Evolutionary conservation across 257 asterid species (phyloP), one percentile per base, ranked within the genome.

Genomic region (Misopates orontium): DNA sequence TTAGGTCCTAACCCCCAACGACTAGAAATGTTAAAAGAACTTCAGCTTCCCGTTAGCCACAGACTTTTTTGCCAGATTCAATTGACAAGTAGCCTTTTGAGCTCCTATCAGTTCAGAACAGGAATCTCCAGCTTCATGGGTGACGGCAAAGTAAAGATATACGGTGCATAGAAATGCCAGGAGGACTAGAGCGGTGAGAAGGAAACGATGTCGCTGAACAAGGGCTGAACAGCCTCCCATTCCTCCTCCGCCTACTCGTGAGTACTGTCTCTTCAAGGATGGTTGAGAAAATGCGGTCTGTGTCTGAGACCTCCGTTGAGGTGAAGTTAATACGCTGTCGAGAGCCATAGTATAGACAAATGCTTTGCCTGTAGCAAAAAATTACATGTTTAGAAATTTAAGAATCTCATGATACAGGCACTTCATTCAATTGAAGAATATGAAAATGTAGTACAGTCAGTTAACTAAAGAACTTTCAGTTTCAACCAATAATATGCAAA

Each of bases 141-240:
- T 88, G 70, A 85, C 83, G 0, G 95, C 95, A 71, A 88, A 88
- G 85, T 88, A 88, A 21, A 88, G 95, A 84, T 88, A 88, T 51
- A 85, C 40, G 9, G 84, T 80, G 86, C 91, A 88, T 10, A 88
- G 76, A 55, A 83, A 75, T 0, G 85, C 71, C 23, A 88, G 84
- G 67, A 88, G 85, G 68, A 51, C 75, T 49, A 83, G 84, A 1
- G 89, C 87, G 0, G 79, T 82, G 9, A 88, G 84, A 39, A 88
- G 96, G 68, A 83, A 88, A 15, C 81, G 85, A 64, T 88, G 96
- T 58, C 95, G 74, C 62, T 80, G 84, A 65, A 83, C 62, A 50
- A 88, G 81, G 65, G 87, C 73, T 4, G 83, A 54, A 42, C 75
- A 83, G 73, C 60, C 80, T 49, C 85, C 91, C 73, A 80, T 61